A percentile compares a stretch with the other conserved stretches of the same genome.
These are phyloP conservation scores for Carpinus viminea DNA, from an alignment of 306 rosid species.

Conservation along the genomic window DNA sequence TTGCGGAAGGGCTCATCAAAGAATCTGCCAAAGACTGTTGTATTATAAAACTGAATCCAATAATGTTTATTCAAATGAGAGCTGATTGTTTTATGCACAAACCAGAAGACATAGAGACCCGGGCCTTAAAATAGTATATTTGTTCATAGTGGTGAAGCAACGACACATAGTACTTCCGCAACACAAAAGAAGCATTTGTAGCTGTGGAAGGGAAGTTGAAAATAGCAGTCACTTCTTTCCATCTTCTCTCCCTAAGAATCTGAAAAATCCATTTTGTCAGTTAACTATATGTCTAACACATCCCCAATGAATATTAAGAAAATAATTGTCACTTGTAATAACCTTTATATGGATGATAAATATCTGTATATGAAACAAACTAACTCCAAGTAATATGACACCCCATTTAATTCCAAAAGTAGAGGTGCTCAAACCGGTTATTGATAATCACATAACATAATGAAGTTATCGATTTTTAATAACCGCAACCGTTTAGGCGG, in stretches of 20 bases:
- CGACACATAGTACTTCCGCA: slow-evolving; percentile 78
- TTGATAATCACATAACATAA: too few species aligned
- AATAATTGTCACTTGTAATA: neutral
- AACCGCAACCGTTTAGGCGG: too few species aligned
- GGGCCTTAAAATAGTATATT: slow-evolving; percentile 67
- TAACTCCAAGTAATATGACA: neutral
- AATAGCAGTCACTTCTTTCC: slow-evolving; percentile 87
- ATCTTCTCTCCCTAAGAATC: slow-evolving; percentile 73
- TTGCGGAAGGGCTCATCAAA: slow-evolving; percentile 37
- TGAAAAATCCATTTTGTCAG: slow-evolving; percentile 36
- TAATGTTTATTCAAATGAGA: slow-evolving; percentile 15
- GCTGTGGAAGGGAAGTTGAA: slow-evolving; percentile 97
- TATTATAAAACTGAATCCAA: slow-evolving; percentile 21
- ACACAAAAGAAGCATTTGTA: slow-evolving; percentile 88
- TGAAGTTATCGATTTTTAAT: too few species aligned
- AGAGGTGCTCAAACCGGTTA: too few species aligned
- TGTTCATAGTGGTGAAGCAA: slow-evolving; percentile 84
- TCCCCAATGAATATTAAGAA: neutral
- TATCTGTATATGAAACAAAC: neutral
- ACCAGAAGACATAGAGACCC: slow-evolving; percentile 45
- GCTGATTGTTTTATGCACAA: slow-evolving; percentile 13
- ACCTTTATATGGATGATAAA: neutral
- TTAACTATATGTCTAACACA: slow-evolving; percentile 15
- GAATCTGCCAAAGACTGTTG: slow-evolving; percentile 45
- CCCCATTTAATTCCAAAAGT: neutral